Evolutionary conservation across 1,139 yeast genomes (phyloP).

Genomic region (Geotrichum klebahnii): DNA sequence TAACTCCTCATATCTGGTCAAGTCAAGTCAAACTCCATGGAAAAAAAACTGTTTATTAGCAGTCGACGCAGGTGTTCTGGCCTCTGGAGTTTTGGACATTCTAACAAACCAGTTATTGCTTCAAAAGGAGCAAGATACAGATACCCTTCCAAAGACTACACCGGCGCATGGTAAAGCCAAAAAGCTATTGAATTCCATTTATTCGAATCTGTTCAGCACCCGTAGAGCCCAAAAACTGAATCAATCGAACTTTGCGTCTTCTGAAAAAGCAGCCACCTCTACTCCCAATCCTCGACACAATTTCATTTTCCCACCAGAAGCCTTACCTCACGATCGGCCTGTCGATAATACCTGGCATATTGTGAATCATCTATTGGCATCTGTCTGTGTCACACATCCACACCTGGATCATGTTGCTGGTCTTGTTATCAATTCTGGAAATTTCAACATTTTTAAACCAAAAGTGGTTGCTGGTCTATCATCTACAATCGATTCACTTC

Average conservation of each 20-base stretch:
- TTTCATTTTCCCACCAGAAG: constrained; percentile 22
- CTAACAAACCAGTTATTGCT: constrained; percentile 34
- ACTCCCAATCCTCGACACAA: constrained; percentile 5
- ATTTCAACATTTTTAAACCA: constrained; percentile 41
- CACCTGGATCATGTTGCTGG: constrained; percentile 79
- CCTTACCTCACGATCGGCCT: constrained; percentile 30
- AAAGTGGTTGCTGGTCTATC: constrained; percentile 53
- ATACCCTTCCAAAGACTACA: no score
- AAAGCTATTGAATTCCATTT: not conserved
- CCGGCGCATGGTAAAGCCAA: constrained; percentile 3
- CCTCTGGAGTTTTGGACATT: constrained; percentile 54
- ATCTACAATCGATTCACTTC: constrained; percentile 52
- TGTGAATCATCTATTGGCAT: constrained; percentile 35
- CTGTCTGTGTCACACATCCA: constrained; percentile 69
- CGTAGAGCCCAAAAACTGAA: constrained; percentile 8
- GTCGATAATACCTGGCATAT: constrained; percentile 39
- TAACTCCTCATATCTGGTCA: constrained; percentile 51
- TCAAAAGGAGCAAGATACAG: not conserved
- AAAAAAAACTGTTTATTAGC: constrained; percentile 45
- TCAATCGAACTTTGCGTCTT: constrained; percentile 13
- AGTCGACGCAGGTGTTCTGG: constrained; percentile 78
- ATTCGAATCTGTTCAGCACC: constrained; percentile 11
- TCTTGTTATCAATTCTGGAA: constrained; percentile 67
- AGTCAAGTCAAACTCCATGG: constrained; percentile 48
- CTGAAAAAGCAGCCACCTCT: not conserved